phyloP scores from a whole-genome alignment of 139 green algal genomes.

The Raphidocelis subcapitata region DNA sequence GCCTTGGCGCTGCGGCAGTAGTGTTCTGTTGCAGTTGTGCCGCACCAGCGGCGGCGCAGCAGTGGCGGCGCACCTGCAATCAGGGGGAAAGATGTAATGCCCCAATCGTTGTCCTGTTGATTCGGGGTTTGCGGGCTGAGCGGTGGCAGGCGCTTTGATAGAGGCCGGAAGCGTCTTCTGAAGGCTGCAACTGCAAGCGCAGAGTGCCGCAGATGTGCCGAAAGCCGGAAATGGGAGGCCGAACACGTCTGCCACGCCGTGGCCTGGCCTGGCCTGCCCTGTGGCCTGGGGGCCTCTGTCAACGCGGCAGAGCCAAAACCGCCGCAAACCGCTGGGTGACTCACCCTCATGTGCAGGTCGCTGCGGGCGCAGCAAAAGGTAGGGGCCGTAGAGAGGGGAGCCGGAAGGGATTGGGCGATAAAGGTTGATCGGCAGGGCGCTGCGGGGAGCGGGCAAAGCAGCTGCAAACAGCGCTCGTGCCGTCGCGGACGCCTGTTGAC shows the following conservation, averaged over 20 bases:
- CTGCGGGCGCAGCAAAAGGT: conserved; percentile 49
- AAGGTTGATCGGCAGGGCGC: too few relatives aligned
- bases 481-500: too few relatives aligned
- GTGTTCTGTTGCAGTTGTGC: too few relatives aligned
- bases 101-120: conserved; percentile 50
- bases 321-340: neutral
- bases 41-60: too few relatives aligned
- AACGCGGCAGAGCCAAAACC: neutral
- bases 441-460: too few relatives aligned
- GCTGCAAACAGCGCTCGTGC: too few relatives aligned
- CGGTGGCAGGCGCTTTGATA: neutral
- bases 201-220: neutral
- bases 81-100: conserved; percentile 37
- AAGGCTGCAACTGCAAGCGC: neutral
- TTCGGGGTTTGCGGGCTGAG: neutral
- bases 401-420: too few relatives aligned
- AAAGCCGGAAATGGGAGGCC: neutral
- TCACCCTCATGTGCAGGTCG: conserved; percentile 44
- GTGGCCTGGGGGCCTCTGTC: neutral
- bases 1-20: too few relatives aligned
- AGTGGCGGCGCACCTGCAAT: conserved; percentile 13
- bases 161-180: neutral
- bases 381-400: too few relatives aligned
- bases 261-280: neutral
- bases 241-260: too few relatives aligned